Evolutionary conservation across 768 basidiomycete species (phyloP).

Genomic region (Russula emetica): DNA sequence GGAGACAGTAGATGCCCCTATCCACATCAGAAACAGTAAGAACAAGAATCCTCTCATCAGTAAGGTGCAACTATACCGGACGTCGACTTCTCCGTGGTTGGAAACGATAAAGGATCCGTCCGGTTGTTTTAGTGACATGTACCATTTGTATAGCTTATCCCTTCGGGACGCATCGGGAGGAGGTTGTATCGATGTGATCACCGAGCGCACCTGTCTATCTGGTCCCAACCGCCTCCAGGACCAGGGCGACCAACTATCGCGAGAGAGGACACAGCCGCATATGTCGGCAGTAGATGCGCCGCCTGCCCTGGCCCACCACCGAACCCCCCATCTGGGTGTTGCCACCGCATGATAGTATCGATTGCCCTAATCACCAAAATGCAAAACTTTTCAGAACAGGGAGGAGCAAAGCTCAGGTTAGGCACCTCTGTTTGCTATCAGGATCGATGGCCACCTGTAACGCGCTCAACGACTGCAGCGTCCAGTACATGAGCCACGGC

Average conservation of each 20-base stretch:
- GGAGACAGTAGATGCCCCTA: conserved; percentile 92
- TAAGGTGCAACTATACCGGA: conserved; percentile 51
- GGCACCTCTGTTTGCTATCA: conserved; percentile 68
- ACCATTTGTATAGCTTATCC: conserved; percentile 77
- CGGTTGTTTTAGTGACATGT: conserved; percentile 85
- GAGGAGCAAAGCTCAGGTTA: conserved; percentile 24
- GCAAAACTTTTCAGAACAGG: not conserved
- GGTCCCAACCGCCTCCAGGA: conserved; percentile 75
- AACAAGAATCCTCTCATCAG: conserved; percentile 1
- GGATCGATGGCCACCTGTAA: conserved; percentile 78
- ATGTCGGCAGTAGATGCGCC: conserved; percentile 85
- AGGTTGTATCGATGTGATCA: not conserved
- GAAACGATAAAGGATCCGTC: conserved; percentile 94
- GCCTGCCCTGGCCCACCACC: conserved; percentile 87
- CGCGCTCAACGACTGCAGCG: conserved; percentile 74
- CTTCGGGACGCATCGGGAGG: conserved; percentile 36
- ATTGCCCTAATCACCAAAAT: conserved; percentile 51
- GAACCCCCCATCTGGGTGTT: conserved; percentile 87
- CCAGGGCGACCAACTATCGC: conserved; percentile 78
- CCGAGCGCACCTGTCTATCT: conserved; percentile 67
- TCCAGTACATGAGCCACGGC: conserved; percentile 96
- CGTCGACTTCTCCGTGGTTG: conserved; percentile 86
- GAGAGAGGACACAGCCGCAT: conserved; percentile 79
- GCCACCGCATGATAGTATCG: conserved; percentile 73
- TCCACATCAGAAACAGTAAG: not conserved